Base-by-base conservation (phyloP, 2,329 filamentous ascomycete species). In the Grosmannia clavigera region DNA sequence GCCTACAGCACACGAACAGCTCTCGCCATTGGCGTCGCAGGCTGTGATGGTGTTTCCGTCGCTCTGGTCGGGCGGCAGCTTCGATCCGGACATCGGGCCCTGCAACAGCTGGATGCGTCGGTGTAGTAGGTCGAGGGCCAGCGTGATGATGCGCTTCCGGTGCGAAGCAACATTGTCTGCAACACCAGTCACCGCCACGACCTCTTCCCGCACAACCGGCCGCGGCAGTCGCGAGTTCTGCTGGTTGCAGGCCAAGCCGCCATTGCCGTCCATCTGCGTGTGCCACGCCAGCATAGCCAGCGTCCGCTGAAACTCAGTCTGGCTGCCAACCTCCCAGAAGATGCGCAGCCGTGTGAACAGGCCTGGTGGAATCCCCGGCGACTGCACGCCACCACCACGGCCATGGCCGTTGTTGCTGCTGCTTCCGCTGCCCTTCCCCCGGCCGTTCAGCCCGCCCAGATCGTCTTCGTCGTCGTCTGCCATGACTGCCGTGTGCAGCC, bases 281-380 rank as follows among this genome's bases (percentile, higher is more conserved):
- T 62, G 56, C 61, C 58, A 62, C 9, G 52, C 58, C 27, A 62
- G 52, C 25, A 50, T 46, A 1, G 40, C 29, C 12, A 60, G 16
- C 10, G 29, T 29, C 29, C 38, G 40, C 25, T 58, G 58, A 27
- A 62, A 62, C 19, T 59, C 53, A 3, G 12, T n/a, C 53, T 58
- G 40, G 48, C 53, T 43, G 27, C 60, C 62, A 14, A 57, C 59
- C 52, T 61, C 62, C 62, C 62, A 63, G 31, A 27, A 55, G 52
- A 62, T 58, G 33, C 55, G 61, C 40, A 62, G 58, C 33, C 51
- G 58, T 7, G 33, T 27, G 29, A 58, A 60, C n/a, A 62, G 50
- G 2, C 51, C 48, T 2, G 35, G 35, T 9, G 46, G 46, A 22
- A 61, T 46, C 3, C 55, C 59, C 12, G 59, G 27, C 31, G 22